Percentiles rank a stretch among this genome's conserved stretches.
These are phyloP conservation scores for Conoideocrella luteorostrata DNA, from an alignment of 2,329 filamentous ascomycete genomes.

Conservation along the genomic window DNA sequence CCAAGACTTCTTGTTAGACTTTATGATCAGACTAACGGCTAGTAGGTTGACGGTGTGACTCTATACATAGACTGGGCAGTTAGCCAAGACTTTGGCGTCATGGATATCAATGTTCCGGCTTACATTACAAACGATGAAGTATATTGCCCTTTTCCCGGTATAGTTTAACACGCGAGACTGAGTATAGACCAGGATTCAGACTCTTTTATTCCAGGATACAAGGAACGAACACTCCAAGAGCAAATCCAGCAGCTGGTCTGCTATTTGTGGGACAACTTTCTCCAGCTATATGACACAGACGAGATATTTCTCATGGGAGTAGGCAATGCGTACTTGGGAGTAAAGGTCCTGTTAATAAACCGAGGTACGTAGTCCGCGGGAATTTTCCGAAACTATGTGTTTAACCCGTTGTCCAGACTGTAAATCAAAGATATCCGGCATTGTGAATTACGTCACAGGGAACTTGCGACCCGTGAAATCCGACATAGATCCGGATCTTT, in stretches of 20 bases:
- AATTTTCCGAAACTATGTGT: too few species aligned
- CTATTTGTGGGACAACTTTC: constrained; percentile 96
- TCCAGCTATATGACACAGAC: constrained; percentile 66
- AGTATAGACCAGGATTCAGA: constrained; percentile 37
- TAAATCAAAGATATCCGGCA: constrained; percentile 60
- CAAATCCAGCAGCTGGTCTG: constrained; percentile 67
- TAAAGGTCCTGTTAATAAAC: constrained; percentile 73
- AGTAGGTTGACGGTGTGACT: constrained; percentile 71
- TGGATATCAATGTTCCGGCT: constrained; percentile 87
- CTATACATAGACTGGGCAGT: constrained; percentile 81
- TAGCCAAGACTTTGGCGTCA: constrained; percentile 69
- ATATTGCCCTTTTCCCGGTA: constrained; percentile 8
- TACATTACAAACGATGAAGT: constrained; percentile 62
- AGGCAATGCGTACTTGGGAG: constrained; percentile 79
- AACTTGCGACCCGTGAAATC: constrained; percentile 72
- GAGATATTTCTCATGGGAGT: constrained; percentile 83
- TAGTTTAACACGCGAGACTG: neutral
- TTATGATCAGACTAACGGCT: constrained; percentile 10
- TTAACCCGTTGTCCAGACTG: constrained; percentile 49
- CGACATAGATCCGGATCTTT: constrained; percentile 66
- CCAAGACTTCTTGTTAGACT: neutral
- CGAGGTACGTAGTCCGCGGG: constrained; percentile 49
- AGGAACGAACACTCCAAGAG: constrained; percentile 44
- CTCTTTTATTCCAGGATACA: constrained; percentile 36
- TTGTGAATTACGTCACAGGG: constrained; percentile 77